Conservation (phyloP, 2,329 filamentous ascomycete genomes). For the Ascochyta rabiei region DNA sequence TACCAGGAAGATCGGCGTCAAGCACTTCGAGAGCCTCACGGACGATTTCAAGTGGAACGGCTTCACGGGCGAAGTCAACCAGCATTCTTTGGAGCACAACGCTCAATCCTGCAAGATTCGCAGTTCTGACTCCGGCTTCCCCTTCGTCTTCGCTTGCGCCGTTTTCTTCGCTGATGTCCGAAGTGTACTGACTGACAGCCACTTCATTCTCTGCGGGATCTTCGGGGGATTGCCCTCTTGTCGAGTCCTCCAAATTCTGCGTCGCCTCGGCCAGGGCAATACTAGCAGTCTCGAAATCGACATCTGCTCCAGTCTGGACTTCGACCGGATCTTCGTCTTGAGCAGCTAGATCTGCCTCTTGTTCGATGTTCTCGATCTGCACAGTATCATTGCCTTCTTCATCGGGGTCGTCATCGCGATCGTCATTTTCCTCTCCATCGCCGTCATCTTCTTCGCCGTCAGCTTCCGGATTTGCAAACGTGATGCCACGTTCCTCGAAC, state of each 20-base stretch:
- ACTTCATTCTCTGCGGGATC: no score
- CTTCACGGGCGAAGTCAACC: no score
- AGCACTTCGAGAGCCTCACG: neutral
- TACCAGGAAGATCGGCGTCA: neutral
- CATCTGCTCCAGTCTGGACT: neutral
- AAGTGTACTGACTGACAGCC: no score
- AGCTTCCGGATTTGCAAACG: neutral
- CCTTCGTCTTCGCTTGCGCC: no score
- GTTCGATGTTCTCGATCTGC: no score
- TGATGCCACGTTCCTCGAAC: slow-evolving; percentile 22
- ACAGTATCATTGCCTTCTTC: neutral
- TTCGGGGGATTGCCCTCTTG: no score
- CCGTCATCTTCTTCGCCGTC: neutral
- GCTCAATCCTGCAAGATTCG: no score
- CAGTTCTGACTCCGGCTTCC: no score
- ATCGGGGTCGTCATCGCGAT: neutral
- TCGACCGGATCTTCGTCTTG: neutral
- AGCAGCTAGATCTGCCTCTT: neutral
- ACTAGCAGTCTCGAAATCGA: neutral
- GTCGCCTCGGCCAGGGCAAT: neutral
- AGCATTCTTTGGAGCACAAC: no score
- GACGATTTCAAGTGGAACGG: neutral
- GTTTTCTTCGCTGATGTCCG: no score
- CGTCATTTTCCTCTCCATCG: neutral
- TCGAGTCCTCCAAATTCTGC: neutral